Conservation (phyloP, 257 asterid species). For the Ocimum tenuiflorum region DNA sequence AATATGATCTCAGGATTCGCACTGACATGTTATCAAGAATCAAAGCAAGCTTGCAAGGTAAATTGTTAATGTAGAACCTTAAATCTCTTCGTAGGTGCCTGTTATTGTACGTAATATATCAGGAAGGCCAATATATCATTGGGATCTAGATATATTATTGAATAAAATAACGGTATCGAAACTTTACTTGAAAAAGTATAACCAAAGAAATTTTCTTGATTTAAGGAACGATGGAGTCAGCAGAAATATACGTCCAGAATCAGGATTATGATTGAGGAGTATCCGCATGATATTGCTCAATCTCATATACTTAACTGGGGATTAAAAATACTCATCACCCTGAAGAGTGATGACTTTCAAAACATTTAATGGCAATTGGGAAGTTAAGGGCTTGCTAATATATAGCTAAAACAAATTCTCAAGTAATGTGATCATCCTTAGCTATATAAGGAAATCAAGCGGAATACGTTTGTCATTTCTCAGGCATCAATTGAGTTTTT, state of each 20-base stretch:
- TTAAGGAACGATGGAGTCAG: neutral
- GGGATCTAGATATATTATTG: neutral
- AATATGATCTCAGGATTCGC: slow-evolving; percentile 31
- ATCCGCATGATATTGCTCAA: neutral
- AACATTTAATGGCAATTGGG: too few relatives aligned
- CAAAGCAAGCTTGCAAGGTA: slow-evolving; percentile 64
- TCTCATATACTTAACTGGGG: neutral
- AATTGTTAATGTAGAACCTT: slow-evolving; percentile 51
- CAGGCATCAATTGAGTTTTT: too few relatives aligned
- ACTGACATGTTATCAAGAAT: slow-evolving; percentile 45
- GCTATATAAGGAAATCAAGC: too few relatives aligned
- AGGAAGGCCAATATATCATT: neutral
- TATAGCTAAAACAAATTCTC: too few relatives aligned
- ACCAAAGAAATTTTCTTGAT: neutral
- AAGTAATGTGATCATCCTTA: too few relatives aligned
- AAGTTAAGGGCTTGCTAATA: too few relatives aligned
- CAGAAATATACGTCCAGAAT: too few relatives aligned
- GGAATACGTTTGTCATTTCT: too few relatives aligned
- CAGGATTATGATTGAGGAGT: neutral
- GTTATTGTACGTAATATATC: slow-evolving; percentile 21
- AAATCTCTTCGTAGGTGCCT: slow-evolving; percentile 66
- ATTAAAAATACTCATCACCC: neutral
- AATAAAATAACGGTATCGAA: neutral
- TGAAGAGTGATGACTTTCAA: too few relatives aligned
- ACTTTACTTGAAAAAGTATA: neutral